Conservation (phyloP, 2,329 filamentous ascomycete species). For the Macrophomina phaseolina region DNA sequence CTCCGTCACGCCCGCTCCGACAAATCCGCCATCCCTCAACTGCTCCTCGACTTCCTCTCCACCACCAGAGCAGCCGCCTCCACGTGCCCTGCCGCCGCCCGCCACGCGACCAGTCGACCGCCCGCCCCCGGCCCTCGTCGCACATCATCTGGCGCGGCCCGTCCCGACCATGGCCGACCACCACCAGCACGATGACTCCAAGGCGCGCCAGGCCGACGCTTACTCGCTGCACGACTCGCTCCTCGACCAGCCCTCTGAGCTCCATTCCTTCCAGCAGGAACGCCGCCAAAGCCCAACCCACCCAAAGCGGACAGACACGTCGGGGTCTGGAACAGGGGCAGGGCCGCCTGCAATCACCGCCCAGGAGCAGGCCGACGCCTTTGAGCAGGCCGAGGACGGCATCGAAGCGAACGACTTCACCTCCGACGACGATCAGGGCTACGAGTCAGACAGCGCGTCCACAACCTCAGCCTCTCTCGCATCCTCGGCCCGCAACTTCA, state of each 20-base stretch:
- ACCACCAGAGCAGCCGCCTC: neutral
- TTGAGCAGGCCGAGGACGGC: constrained; percentile 29
- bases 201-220: neutral
- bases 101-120: neutral
- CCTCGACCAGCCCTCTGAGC: constrained; percentile 15
- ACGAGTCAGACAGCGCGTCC: constrained; percentile 32
- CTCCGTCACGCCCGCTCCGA: neutral
- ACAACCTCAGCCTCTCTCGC: constrained; percentile 43
- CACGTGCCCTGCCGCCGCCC: neutral
- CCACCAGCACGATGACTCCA: neutral
- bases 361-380: constrained; percentile 27
- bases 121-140: neutral
- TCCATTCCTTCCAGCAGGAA: neutral
- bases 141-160: constrained; percentile 13
- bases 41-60: neutral
- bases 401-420: constrained; percentile 32
- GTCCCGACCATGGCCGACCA: constrained; percentile 12
- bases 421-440: constrained; percentile 31
- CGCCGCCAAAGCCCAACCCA: neutral
- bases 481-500: constrained; percentile 56
- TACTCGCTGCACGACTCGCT: constrained; percentile 24
- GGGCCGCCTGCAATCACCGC: constrained; percentile 1
- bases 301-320: neutral
- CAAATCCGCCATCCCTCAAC: neutral
- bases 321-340: neutral